Conservation (phyloP, 495 filamentous ascomycete species). For the Viridothelium virens region DNA sequence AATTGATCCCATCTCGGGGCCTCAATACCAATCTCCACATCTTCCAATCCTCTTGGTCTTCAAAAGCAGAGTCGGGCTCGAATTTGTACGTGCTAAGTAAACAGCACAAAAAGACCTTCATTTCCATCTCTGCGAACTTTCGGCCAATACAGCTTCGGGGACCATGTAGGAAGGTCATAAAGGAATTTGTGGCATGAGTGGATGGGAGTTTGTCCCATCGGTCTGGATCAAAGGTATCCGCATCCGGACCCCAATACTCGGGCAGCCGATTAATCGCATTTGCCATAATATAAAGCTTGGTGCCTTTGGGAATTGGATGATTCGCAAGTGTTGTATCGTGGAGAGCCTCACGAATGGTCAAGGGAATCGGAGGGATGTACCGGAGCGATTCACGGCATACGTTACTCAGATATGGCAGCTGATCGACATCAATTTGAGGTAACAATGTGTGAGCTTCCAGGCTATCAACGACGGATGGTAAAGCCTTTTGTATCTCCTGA, state of each 20-base stretch:
- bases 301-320: slow-evolving; percentile 49
- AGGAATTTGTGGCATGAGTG: slow-evolving; percentile 30
- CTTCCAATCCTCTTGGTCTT: slow-evolving; percentile 46
- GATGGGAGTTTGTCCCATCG: slow-evolving; percentile 32
- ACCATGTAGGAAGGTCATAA: slow-evolving; percentile 41
- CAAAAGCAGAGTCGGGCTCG: slow-evolving; percentile 32
- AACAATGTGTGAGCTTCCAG: slow-evolving; percentile 22
- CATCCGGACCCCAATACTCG: slow-evolving; percentile 36
- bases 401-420: slow-evolving; percentile 55
- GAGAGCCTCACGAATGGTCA: slow-evolving; percentile 56
- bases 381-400: slow-evolving; percentile 55
- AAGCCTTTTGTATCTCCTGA: slow-evolving; percentile 50
- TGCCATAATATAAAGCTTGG: slow-evolving; percentile 43
- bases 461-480: slow-evolving; percentile 48
- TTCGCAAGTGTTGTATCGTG: slow-evolving; percentile 55
- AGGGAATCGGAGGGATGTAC: slow-evolving; percentile 49
- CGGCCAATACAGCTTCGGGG: slow-evolving; percentile 46
- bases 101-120: slow-evolving; percentile 28
- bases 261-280: slow-evolving; percentile 36
- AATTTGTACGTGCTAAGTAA: slow-evolving; percentile 26
- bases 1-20: slow-evolving; percentile 43
- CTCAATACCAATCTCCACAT: slow-evolving; percentile 48
- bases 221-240: slow-evolving; percentile 40
- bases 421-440: slow-evolving; percentile 42
- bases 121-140: slow-evolving; percentile 71